Conservation (phyloP, 108 stramenopile species). For the Cyclotella sp. region DNA sequence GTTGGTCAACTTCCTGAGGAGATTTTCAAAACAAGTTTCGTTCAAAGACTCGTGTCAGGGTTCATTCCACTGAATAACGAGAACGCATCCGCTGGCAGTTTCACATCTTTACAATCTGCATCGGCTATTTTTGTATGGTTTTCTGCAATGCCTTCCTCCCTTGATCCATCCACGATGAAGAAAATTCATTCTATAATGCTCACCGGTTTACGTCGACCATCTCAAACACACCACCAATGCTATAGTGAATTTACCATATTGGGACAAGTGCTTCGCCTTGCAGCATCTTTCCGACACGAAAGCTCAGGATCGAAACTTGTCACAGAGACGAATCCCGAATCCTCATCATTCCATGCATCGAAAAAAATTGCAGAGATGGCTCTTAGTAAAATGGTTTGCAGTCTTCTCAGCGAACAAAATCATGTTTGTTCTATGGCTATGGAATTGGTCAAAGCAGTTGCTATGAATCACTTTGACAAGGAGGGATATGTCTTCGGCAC, state of each 20-base stretch:
- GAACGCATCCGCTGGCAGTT: neutral
- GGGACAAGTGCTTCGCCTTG: constrained; percentile 60
- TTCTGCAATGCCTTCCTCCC: constrained; percentile 35
- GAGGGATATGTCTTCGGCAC: constrained; percentile 35
- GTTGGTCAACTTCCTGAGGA: constrained; percentile 34
- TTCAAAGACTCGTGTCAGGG: constrained; percentile 26
- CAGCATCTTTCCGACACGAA: constrained; percentile 19
- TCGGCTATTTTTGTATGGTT: constrained; percentile 39
- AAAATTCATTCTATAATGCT: constrained; percentile 43
- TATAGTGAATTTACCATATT: constrained; percentile 35
- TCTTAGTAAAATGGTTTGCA: constrained; percentile 23
- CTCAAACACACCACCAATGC: neutral
- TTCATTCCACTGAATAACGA: constrained; percentile 14
- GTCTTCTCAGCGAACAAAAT: constrained; percentile 17
- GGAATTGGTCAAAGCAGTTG: constrained; percentile 55
- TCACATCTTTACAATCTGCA: constrained; percentile 42
- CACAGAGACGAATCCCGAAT: constrained; percentile 28
- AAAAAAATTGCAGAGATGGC: constrained; percentile 17
- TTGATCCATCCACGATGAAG: constrained; percentile 49
- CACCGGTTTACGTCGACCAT: constrained; percentile 6
- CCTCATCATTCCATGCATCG: neutral
- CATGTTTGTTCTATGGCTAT: constrained; percentile 18
- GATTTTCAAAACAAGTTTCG: constrained; percentile 20
- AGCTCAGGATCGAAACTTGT: constrained; percentile 11
- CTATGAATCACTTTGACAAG: constrained; percentile 48